Base-by-base conservation (phyloP, 306 rosid species). In the Lithocarpus polystachyus region DNA sequence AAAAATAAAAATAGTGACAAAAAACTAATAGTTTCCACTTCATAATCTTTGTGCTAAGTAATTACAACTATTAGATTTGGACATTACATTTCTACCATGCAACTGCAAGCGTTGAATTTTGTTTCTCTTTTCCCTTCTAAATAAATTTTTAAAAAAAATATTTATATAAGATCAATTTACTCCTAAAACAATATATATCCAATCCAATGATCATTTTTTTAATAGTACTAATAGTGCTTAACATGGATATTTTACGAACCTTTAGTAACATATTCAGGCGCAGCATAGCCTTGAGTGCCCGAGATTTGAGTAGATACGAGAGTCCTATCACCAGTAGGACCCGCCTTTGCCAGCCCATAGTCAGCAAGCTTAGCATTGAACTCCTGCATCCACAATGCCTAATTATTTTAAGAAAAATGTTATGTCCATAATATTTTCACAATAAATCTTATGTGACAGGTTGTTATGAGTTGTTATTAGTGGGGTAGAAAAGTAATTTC, bases 201-300 rank as follows among this genome's bases (percentile, higher is more conserved):
- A 8, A 28, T 9, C 28, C 53, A 68, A 4, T 33, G 53, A 64
- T 62, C 26, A 45, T 19, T 3, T 6, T 6, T 33, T 43, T 20
- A 56, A 45, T 56, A 54, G 29, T 31, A 53, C 71, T 78, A 70
- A 56, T 67, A 56, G 5, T 23, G 45, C 69, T 13, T 26, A 61
- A 73, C 15, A 69, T 51, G 71, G 76, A 54, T 48, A 67, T 74
- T 43, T 80, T 71, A 86, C 82, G 57, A 18, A 95, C 99, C 99
- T 80, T 96, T 95, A 24, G 99, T 94, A 74, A 95, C 90, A 84
- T 95, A 95, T 84, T 95, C 98, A 14, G 99, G 98, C 56, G 98
- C 99, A 1, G 98, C 99, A 71, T 95, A 95, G 84, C 99, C 98
- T 12, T 87, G 93, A 69, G 98, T 95, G 13, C 99, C 99, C 86